A percentile compares a stretch with the other conserved stretches of the same genome.
phyloP scores from a whole-genome alignment of 2,329 filamentous ascomycete species.

The Dothidotthia symphoricarpi region DNA sequence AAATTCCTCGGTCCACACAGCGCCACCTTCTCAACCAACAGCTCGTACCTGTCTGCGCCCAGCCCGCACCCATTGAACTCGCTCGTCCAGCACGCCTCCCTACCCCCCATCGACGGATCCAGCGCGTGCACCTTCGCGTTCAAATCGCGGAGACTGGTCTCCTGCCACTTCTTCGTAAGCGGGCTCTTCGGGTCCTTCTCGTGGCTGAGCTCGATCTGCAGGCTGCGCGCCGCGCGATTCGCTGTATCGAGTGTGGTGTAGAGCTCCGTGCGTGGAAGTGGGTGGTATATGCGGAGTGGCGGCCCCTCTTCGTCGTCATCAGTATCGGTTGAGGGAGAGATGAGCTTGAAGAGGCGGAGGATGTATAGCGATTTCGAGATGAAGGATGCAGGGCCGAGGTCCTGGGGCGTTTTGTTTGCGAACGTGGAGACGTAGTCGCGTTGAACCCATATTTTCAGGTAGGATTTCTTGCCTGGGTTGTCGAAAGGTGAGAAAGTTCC shows the following conservation, averaged over 20 bases:
- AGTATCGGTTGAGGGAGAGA: constrained; percentile 1
- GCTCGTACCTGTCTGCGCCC: constrained; percentile 20
- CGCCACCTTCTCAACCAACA: constrained; percentile 20
- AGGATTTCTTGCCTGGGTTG: constrained; percentile 5
- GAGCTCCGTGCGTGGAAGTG: constrained; percentile 14
- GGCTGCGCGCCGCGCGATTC: constrained; percentile 24
- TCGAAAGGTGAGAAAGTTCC: constrained; percentile 12
- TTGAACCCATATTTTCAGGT: constrained; percentile 21
- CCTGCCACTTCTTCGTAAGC: constrained; percentile 16
- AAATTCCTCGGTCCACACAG: constrained; percentile 32
- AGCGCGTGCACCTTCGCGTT: constrained; percentile 13
- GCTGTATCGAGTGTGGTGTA: constrained; percentile 25
- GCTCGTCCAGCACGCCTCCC: constrained; percentile 22
- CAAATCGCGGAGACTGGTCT: constrained; percentile 11
- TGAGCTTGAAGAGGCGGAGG: constrained; percentile 21
- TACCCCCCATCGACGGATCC: constrained; percentile 1
- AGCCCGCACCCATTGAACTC: constrained; percentile 21
- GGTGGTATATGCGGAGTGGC: constrained; percentile 8
- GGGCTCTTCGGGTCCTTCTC: constrained; percentile 7
- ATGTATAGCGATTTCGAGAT: constrained; percentile 22
- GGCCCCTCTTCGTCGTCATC: neutral
- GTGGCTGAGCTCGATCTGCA: constrained; percentile 29
- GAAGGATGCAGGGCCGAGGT: constrained; percentile 6
- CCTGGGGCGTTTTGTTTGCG: constrained; percentile 8
- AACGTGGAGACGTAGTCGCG: constrained; percentile 12